Conservation (phyloP, 2,329 filamentous ascomycete species). For the Trichoderma atroviride region DNA sequence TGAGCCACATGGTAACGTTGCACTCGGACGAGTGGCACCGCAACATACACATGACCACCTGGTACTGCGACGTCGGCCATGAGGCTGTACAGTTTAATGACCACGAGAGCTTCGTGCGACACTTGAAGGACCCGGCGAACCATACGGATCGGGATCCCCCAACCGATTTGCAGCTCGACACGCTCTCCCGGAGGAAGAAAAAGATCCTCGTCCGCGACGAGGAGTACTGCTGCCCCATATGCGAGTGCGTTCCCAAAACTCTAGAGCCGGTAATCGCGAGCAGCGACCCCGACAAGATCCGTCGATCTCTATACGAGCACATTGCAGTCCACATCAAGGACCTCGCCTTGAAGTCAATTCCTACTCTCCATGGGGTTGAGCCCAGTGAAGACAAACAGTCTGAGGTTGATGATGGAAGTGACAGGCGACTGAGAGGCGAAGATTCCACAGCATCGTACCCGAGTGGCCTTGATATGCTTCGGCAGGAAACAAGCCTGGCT, state of each 20-base stretch:
- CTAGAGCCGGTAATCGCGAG: neutral
- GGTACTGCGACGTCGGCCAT: neutral
- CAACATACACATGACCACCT: neutral
- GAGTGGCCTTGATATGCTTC: neutral
- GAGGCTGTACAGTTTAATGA: neutral
- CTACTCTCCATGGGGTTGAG: neutral
- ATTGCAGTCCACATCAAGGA: neutral
- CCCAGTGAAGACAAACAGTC: neutral
- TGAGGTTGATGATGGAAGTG: neutral
- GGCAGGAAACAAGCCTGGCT: neutral
- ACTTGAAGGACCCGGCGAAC: neutral
- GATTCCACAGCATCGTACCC: neutral
- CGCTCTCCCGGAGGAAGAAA: neutral
- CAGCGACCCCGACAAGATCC: neutral
- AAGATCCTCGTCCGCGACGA: neutral
- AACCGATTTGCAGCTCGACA: neutral
- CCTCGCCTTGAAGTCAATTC: neutral
- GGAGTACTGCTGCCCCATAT: neutral
- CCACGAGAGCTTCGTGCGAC: neutral
- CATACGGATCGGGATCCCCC: neutral
- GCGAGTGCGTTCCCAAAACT: neutral
- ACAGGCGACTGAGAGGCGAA: neutral
- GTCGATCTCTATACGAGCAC: neutral
- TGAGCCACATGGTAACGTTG: neutral
- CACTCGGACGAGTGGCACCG: neutral